Percentiles rank a stretch among this genome's conserved stretches.
Conservation (phyloP, 2,329 filamentous ascomycete species). For the Beauveria sp. region DNA sequence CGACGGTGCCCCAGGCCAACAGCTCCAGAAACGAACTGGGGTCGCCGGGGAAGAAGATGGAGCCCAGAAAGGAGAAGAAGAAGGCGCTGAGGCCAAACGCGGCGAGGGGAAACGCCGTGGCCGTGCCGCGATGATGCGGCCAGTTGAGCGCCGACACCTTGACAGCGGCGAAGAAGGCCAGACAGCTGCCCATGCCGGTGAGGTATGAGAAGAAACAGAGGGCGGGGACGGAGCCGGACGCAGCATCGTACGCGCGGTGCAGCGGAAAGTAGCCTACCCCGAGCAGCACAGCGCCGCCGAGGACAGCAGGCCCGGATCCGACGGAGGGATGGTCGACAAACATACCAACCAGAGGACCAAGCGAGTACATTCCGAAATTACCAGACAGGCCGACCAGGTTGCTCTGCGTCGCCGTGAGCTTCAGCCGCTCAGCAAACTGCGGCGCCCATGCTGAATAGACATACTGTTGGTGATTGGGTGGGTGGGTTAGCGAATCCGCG, state of each 20-base stretch:
- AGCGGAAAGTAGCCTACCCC: conserved; percentile 80
- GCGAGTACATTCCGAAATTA: conserved; percentile 90
- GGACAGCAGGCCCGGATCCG: conserved; percentile 62
- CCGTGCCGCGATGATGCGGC: conserved; percentile 83
- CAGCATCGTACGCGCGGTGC: conserved; percentile 67
- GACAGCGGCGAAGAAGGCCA: conserved; percentile 80
- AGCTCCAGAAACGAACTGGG: conserved; percentile 75
- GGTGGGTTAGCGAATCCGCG: background rate
- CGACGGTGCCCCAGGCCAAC: conserved; percentile 70
- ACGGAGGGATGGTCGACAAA: conserved; percentile 71
- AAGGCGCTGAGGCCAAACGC: conserved; percentile 93
- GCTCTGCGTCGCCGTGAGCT: conserved; percentile 83
- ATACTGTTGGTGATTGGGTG: conserved; percentile 52
- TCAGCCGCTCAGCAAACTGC: conserved; percentile 81
- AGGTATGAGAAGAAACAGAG: conserved; percentile 81
- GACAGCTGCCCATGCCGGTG: conserved; percentile 81
- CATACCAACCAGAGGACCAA: conserved; percentile 82
- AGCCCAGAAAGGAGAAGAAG: conserved; percentile 81
- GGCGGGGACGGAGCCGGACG: conserved; percentile 46
- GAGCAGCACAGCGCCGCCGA: conserved; percentile 66
- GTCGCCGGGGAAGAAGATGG: conserved; percentile 71
- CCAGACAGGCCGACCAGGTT: conserved; percentile 82
- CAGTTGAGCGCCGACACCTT: conserved; percentile 87
- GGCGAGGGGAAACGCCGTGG: conserved; percentile 86
- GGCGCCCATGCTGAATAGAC: conserved; percentile 97